Evolutionary conservation across 495 filamentous ascomycete genomes (phyloP).

Genomic region (Hyaloscypha bicolor): DNA sequence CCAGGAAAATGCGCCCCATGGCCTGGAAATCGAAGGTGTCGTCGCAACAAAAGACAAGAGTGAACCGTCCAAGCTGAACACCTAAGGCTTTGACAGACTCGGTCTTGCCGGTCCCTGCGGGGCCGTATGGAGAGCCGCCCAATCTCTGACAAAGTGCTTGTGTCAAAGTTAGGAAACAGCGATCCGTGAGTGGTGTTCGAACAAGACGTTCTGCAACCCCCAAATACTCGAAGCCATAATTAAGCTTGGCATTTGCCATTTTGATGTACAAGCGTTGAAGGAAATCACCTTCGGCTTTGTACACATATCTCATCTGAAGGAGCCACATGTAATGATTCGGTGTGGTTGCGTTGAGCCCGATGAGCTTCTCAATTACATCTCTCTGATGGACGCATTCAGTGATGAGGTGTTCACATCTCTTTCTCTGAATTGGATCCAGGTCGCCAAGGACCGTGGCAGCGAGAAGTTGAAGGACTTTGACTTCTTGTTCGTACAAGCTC

Average conservation of each 20-base stretch:
- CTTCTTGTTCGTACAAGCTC: slow-evolving; percentile 70
- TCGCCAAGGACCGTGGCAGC: slow-evolving; percentile 90
- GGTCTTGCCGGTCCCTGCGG: slow-evolving; percentile 98
- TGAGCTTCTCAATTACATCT: slow-evolving; percentile 83
- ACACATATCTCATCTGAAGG: slow-evolving; percentile 97
- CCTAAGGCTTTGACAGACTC: slow-evolving; percentile 98
- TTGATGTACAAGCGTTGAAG: slow-evolving; percentile 84
- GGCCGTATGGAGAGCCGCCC: slow-evolving; percentile 95
- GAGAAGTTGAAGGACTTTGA: slow-evolving; percentile 78
- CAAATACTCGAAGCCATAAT: slow-evolving; percentile 97
- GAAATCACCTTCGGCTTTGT: slow-evolving; percentile 76
- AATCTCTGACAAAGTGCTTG: slow-evolving; percentile 94
- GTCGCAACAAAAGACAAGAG: slow-evolving; percentile 97
- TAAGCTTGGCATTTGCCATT: slow-evolving; percentile 95
- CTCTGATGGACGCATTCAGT: slow-evolving; percentile 98
- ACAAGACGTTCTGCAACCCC: slow-evolving; percentile 95
- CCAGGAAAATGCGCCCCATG: slow-evolving; percentile 98
- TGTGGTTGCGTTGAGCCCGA: slow-evolving; percentile 71
- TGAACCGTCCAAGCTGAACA: slow-evolving; percentile 95
- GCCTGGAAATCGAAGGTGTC: slow-evolving; percentile 99
- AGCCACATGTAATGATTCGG: slow-evolving; percentile 89
- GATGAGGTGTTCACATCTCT: slow-evolving; percentile 98
- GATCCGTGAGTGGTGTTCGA: slow-evolving; percentile 92
- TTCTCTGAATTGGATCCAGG: slow-evolving; percentile 80
- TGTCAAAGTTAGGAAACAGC: slow-evolving; percentile 96